phyloP scores from a whole-genome alignment of 768 basidiomycete species.

The Hemileccinum impolitum region DNA sequence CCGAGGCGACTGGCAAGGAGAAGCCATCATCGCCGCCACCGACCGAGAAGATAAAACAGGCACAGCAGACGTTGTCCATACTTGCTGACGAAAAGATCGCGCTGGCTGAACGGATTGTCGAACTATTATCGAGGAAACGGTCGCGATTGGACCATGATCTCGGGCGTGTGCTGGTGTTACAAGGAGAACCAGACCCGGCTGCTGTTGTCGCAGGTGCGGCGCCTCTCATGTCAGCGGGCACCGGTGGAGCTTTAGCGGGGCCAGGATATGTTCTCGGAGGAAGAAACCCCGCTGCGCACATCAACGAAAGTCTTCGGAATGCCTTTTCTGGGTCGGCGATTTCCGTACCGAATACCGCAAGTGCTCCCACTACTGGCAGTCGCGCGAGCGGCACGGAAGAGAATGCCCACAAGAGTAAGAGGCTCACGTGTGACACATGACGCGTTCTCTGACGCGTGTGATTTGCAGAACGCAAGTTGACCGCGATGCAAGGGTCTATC shows the following conservation, averaged over 20 bases:
- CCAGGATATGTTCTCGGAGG: conserved; percentile 33
- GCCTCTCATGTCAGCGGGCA: conserved; percentile 18
- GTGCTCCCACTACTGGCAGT: conserved; percentile 3
- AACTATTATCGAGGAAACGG: conserved; percentile 43
- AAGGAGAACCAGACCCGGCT: conserved; percentile 41
- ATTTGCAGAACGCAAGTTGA: conserved; percentile 29
- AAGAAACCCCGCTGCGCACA: conserved; percentile 38
- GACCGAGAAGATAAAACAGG: conserved; percentile 28
- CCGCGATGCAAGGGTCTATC: conserved; percentile 28
- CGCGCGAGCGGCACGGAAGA: conserved; percentile 24
- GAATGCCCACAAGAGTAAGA: conserved; percentile 29
- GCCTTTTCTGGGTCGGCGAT: conserved; percentile 30
- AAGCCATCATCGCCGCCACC: conserved; percentile 30
- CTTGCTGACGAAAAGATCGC: conserved; percentile 43
- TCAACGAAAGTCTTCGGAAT: conserved; percentile 38
- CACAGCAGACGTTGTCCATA: conserved; percentile 27
- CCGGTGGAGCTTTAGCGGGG: conserved; percentile 10
- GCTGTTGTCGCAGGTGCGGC: conserved; percentile 28
- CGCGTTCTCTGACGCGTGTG: conserved; percentile 1
- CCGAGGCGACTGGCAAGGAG: conserved; percentile 26
- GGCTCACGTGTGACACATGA: neutral
- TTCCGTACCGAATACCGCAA: conserved; percentile 14
- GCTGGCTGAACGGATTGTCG: conserved; percentile 42
- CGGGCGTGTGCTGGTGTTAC: conserved; percentile 39
- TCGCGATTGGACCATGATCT: conserved; percentile 49